Percentiles rank a stretch among this genome's conserved stretches.
Conservation (phyloP, 2,329 filamentous ascomycete species). For the Sordariomycetes sp. region DNA sequence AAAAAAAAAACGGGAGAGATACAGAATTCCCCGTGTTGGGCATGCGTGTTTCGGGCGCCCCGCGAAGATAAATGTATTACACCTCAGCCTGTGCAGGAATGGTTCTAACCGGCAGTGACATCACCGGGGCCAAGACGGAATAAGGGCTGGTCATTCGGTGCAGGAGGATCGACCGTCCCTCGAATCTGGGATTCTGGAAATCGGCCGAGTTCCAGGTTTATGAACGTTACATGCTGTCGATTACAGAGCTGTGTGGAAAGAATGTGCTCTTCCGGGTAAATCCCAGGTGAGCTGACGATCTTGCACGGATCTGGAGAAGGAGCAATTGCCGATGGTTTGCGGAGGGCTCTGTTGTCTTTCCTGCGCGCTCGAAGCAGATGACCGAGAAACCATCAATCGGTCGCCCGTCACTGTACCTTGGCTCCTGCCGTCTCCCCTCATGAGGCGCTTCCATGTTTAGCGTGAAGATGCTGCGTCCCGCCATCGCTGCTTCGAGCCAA, state of each 20-base stretch:
- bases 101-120: neutral
- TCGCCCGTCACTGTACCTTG: too few relatives aligned
- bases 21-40: neutral
- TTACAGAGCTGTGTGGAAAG: neutral
- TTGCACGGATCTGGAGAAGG: neutral
- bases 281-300: constrained; percentile 2
- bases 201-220: neutral
- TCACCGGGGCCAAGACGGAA: constrained; percentile 4
- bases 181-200: neutral
- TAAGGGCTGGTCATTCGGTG: neutral
- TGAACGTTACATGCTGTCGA: neutral
- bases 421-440: neutral
- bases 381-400: too few relatives aligned
- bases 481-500: neutral
- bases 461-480: neutral
- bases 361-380: too few relatives aligned
- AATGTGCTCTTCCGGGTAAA: constrained; percentile 1
- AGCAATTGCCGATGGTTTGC: neutral
- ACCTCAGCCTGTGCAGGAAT: neutral
- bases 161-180: neutral
- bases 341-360: neutral
- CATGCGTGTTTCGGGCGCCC: neutral
- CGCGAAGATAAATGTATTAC: neutral
- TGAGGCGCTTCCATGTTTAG: neutral
- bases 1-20: neutral